Evolutionary conservation across 768 basidiomycete genomes (phyloP).

Genomic region (Russula abietina): DNA sequence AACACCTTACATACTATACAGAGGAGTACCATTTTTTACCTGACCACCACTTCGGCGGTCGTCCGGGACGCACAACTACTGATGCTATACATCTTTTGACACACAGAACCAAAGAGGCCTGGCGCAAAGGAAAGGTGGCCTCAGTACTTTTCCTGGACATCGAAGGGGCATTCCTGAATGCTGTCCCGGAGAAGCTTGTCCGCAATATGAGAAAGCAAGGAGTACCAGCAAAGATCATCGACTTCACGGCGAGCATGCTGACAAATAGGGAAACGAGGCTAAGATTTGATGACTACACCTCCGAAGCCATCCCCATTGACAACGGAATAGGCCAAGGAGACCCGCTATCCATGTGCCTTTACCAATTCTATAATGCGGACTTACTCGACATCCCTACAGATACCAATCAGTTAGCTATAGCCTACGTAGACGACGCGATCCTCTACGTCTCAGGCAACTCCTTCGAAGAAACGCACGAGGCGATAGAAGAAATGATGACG

Average conservation of each 20-base stretch:
- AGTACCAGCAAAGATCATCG: neutral
- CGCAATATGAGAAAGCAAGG: neutral
- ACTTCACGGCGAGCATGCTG: too few relatives aligned
- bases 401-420: neutral
- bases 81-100: neutral
- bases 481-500: neutral
- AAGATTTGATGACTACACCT: too few relatives aligned
- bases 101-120: too few relatives aligned
- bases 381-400: neutral
- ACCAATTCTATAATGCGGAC: constrained; percentile 10
- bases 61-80: neutral
- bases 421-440: neutral
- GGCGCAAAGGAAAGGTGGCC: neutral
- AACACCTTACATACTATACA: too few relatives aligned
- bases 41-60: too few relatives aligned
- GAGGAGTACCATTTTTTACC: too few relatives aligned
- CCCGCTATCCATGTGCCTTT: neutral
- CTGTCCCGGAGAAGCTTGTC: neutral
- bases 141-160: neutral
- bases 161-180: neutral
- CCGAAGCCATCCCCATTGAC: too few relatives aligned
- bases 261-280: too few relatives aligned
- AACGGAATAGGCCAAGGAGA: constrained; percentile 5
- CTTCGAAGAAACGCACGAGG: constrained; percentile 25
- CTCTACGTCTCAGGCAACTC: constrained; percentile 27